Evolutionary conservation across 352 stramenopile species (phyloP).

Genomic region (Globisporangium solare): DNA sequence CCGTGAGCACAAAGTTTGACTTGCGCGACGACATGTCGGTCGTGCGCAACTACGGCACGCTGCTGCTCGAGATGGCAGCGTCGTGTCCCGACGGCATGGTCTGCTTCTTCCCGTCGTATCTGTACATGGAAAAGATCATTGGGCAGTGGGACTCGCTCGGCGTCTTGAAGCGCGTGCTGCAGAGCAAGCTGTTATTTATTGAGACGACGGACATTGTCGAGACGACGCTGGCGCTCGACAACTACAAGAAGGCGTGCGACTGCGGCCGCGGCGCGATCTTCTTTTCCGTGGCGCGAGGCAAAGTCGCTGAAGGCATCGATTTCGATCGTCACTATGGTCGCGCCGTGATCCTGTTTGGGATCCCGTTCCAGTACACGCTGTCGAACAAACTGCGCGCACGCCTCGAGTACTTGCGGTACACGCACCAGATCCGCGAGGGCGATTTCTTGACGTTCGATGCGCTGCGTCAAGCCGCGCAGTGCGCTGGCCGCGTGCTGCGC

Average conservation of each 20-base stretch:
- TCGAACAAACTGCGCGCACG: constrained; percentile 91
- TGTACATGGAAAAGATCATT: constrained; percentile 99
- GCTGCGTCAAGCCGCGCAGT: constrained; percentile 96
- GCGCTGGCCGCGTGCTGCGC: constrained; percentile 96
- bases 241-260: constrained; percentile 97
- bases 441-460: constrained; percentile 99
- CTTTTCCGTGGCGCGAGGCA: constrained; percentile 97
- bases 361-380: constrained; percentile 99
- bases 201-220: constrained; percentile 99
- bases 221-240: constrained; percentile 97
- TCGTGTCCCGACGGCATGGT: constrained; percentile 97
- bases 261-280: constrained; percentile 96
- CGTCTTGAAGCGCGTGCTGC: constrained; percentile 91
- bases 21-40: constrained; percentile 86
- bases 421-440: constrained; percentile 89
- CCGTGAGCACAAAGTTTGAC: constrained; percentile 95
- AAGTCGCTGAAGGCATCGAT: constrained; percentile 99
- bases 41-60: constrained; percentile 94
- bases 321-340: constrained; percentile 99
- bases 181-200: constrained; percentile 98
- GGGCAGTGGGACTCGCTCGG: constrained; percentile 92
- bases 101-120: constrained; percentile 99
- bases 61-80: constrained; percentile 94
- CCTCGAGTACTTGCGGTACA: constrained; percentile 96
- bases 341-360: constrained; percentile 97